These are phyloP conservation scores for Hibiscus tridactylites DNA, from an alignment of 345 rosid species.

Conservation along the genomic window DNA sequence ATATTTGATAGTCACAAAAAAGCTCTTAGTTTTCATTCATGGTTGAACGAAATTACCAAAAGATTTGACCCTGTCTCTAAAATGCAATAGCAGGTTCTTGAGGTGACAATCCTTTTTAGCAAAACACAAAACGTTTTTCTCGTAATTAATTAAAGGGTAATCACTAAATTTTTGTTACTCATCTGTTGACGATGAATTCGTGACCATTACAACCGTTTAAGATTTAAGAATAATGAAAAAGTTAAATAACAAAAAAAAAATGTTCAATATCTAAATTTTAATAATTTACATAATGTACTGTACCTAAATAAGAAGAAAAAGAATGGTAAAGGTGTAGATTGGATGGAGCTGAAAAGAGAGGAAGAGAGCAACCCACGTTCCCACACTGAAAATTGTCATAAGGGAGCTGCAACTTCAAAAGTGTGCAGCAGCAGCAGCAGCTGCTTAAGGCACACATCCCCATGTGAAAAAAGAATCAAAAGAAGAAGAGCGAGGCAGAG, in stretches of 20 bases:
- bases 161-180: too few relatives aligned
- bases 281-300: too few relatives aligned
- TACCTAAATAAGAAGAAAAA: too few relatives aligned
- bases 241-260: too few relatives aligned
- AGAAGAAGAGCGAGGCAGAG: constrained; percentile 2
- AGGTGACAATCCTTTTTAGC: neutral
- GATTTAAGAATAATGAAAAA: too few relatives aligned
- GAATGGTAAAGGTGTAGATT: too few relatives aligned
- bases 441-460: constrained; percentile 26
- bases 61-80: neutral
- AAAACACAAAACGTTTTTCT: neutral
- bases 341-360: neutral
- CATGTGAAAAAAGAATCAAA: constrained; percentile 17
- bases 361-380: constrained; percentile 19
- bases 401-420: neutral
- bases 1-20: neutral
- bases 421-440: constrained; percentile 12
- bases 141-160: too few relatives aligned
- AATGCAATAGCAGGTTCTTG: neutral
- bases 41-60: neutral
- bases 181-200: too few relatives aligned
- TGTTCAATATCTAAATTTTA: too few relatives aligned
- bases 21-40: neutral
- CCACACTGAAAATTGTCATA: constrained; percentile 15
- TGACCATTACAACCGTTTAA: too few relatives aligned